Evolutionary conservation across 2,329 filamentous ascomycete genomes (phyloP), one percentile per base, ranked within the genome.

Genomic region (Clarireedia paspali): DNA sequence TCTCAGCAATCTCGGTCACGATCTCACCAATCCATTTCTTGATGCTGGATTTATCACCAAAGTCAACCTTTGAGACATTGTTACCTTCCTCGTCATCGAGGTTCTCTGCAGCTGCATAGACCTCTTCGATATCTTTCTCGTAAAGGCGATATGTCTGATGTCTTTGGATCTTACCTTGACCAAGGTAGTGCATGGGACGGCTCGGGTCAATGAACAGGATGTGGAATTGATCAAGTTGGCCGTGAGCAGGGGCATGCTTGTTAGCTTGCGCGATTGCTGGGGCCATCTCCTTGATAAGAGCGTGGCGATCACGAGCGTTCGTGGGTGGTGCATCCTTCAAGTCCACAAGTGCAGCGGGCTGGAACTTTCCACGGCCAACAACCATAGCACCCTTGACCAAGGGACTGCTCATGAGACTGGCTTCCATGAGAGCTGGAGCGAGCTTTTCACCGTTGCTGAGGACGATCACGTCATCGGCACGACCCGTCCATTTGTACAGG

Each of bases 381-480:
- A 75, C 61, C 4, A 74, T 45, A 2, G 70, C 70, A 14, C 64
- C 61, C 1, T 63, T 59, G 4, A 75, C 66, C 6, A 66, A 30
- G 1, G 71, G 67, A 53, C 73, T 69, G 2, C 57, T 62, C 23
- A 63, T 63, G n/a, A 76, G 66, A 10, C 66, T 64, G 24, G 60
- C 63, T 57, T 76, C 73, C 66, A 74, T 70, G 0, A 63, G 62
- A 6, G 71, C 59, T 0, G 75, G 74, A 34, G 74, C 74, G 46
- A 75, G 67, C 57, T 76, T 77, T 57, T 75, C 73, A 2, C 74
- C 75, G 47, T 73, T 75, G 1, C 62, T 62, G 6, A 63, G 52
- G 2, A 59, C 47, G 20, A 63, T 57, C 3, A 63, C 55, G 48
- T 62, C 61, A 34, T 62, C 61, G 7, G 52, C 40, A 47, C 60